Conservation (phyloP, 129 eudicot species). For the Chrysanthemum seticuspe region DNA sequence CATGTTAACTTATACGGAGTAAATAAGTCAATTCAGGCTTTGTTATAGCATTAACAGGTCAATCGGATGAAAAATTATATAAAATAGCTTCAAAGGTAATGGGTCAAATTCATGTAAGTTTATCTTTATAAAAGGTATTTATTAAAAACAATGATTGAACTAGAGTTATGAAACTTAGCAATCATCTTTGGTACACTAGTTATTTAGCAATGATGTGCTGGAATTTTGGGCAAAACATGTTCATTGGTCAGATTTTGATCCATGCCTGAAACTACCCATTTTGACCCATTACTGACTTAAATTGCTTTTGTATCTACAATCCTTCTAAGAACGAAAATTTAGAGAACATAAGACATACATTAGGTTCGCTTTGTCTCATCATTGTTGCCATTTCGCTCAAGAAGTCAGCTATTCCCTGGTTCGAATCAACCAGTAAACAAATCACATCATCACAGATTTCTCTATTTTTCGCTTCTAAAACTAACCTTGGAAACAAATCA, state of each 20-base stretch:
- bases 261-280: too few relatives aligned
- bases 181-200: too few relatives aligned
- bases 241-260: too few relatives aligned
- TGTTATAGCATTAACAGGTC: not conserved
- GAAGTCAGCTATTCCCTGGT: conserved; percentile 87
- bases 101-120: too few relatives aligned
- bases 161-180: too few relatives aligned
- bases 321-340: not conserved
- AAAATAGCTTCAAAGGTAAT: too few relatives aligned
- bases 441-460: not conserved
- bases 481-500: not conserved
- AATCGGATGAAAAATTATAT: too few relatives aligned
- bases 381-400: conserved; percentile 72
- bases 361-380: conserved; percentile 60
- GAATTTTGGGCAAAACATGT: not conserved
- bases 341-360: conserved; percentile 38
- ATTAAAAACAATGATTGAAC: not conserved
- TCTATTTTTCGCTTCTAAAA: not conserved
- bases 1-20: too few relatives aligned
- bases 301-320: too few relatives aligned
- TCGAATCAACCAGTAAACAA: conserved; percentile 2
- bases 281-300: too few relatives aligned
- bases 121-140: too few relatives aligned
- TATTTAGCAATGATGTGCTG: too few relatives aligned
- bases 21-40: not conserved